These are phyloP conservation scores for Ogataea hybrid DNA, from an alignment of 1,139 yeast genomes.

Conservation along the genomic window DNA sequence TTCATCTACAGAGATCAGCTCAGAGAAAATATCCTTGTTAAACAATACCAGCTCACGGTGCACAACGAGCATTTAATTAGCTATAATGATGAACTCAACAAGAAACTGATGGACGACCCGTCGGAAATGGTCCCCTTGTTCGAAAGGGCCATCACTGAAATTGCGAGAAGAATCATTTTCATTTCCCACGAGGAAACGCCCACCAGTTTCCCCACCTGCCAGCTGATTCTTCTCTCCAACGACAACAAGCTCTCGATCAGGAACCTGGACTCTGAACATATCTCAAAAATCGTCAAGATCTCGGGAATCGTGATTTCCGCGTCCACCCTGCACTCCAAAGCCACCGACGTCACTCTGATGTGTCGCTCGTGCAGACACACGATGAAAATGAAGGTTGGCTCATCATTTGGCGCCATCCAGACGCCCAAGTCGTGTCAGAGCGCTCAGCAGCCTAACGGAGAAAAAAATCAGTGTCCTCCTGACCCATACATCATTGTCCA, in stretches of 20 bases:
- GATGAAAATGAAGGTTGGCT: constrained; percentile 57
- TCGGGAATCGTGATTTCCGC: constrained; percentile 95
- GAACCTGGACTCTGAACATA: constrained; percentile 81
- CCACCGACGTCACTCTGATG: constrained; percentile 78
- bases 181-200: constrained; percentile 57
- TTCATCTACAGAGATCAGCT: constrained; percentile 91
- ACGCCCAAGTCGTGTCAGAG: constrained; percentile 72
- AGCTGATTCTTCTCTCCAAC: constrained; percentile 71
- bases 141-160: constrained; percentile 86
- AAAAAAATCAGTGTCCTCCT: constrained; percentile 71
- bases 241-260: constrained; percentile 76
- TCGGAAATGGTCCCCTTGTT: constrained; percentile 85
- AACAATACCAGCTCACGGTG: constrained; percentile 70
- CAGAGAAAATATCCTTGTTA: constrained; percentile 79
- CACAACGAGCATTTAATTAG: constrained; percentile 84
- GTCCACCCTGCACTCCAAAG: constrained; percentile 84
- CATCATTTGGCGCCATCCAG: constrained; percentile 77
- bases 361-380: constrained; percentile 89
- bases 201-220: constrained; percentile 72
- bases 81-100: constrained; percentile 86
- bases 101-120: constrained; percentile 82
- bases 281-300: constrained; percentile 84
- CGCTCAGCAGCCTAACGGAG: constrained; percentile 52
- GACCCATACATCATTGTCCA: constrained; percentile 94
- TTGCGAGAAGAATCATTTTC: constrained; percentile 77